Conservation (phyloP, 257 asterid species). For the Capsicum chinense region DNA sequence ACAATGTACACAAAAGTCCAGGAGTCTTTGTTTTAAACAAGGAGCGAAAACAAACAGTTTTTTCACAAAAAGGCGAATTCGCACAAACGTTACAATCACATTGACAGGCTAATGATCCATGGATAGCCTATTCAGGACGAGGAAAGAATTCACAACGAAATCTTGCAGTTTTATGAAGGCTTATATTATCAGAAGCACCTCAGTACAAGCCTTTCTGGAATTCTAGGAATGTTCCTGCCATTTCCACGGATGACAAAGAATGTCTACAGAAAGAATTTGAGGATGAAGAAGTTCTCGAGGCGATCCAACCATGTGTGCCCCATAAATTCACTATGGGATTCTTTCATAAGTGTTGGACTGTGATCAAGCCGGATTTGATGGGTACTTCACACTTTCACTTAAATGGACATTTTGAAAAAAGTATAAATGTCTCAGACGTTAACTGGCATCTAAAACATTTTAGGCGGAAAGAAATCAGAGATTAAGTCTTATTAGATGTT, state of each 20-base stretch:
- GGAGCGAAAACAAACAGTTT: background rate
- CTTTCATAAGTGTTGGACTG: background rate
- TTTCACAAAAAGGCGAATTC: background rate
- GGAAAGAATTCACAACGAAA: background rate
- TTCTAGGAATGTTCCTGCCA: background rate
- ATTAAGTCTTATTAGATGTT: background rate
- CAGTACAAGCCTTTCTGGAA: background rate
- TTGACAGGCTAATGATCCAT: background rate
- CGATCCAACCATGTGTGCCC: background rate
- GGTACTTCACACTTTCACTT: background rate
- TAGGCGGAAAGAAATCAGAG: background rate
- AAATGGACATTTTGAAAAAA: no score
- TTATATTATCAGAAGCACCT: background rate
- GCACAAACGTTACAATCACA: background rate
- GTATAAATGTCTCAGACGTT: no score
- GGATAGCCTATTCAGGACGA: background rate
- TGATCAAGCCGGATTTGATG: background rate
- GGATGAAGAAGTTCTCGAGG: constrained; percentile 10
- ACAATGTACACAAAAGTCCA: background rate
- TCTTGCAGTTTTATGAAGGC: background rate
- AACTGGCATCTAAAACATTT: no score
- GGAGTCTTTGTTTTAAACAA: background rate
- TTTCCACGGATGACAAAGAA: background rate
- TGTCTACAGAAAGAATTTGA: background rate
- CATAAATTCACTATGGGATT: background rate